Percentiles rank a stretch among this genome's conserved stretches.
Evolutionary conservation across 2,329 filamentous ascomycete genomes (phyloP).

Genomic region (Phyllosticta citrichinensis): DNA sequence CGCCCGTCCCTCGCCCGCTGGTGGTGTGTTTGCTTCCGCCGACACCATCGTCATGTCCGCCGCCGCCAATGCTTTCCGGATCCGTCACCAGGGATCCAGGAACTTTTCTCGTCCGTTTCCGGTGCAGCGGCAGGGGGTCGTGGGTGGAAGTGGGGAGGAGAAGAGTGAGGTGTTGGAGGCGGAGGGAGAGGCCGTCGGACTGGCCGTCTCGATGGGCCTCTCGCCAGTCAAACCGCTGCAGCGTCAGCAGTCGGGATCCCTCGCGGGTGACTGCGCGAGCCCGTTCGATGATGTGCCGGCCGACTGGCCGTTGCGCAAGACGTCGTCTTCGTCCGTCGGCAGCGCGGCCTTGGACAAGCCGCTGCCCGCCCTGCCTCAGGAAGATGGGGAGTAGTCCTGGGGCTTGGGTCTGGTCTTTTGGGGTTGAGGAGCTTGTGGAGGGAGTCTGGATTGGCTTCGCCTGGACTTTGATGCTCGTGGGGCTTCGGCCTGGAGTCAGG

Average conservation of each 20-base stretch:
- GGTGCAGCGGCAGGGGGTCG: neutral
- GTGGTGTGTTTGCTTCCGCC: neutral
- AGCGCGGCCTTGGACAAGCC: neutral
- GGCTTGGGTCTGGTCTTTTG: neutral
- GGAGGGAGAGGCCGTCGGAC: neutral
- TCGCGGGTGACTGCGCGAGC: neutral
- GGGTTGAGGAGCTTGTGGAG: no score
- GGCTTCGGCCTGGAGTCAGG: no score
- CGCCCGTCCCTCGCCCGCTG: neutral
- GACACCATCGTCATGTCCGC: neutral
- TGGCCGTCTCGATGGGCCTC: neutral
- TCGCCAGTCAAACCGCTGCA: neutral
- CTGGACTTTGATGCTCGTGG: no score
- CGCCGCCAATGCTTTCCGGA: no score
- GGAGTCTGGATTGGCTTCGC: no score
- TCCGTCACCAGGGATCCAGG: neutral
- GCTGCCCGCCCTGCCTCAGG: neutral
- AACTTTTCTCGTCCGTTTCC: neutral
- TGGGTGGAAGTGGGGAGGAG: neutral
- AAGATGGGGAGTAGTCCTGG: neutral
- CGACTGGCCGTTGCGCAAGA: neutral
- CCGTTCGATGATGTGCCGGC: neutral
- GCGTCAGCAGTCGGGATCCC: neutral
- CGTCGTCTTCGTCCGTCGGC: neutral
- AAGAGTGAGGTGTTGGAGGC: neutral